Percentiles rank a stretch among this genome's conserved stretches.
Conservation (phyloP, 2,329 filamentous ascomycete genomes). For the Pseudophaeomoniella oleicola region DNA sequence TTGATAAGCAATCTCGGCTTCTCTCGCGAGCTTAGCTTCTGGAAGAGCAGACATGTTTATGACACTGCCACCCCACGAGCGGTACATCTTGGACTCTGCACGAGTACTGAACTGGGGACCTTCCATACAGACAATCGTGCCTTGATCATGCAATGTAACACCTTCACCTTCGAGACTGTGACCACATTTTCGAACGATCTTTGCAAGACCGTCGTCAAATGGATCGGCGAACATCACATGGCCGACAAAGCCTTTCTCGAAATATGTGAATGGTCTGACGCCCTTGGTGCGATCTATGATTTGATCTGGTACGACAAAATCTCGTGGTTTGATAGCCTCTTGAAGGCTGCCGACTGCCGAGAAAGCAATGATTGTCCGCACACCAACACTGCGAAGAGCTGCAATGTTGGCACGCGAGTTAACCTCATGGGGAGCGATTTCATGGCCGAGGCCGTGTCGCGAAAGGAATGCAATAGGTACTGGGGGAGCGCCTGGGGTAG, state of each 20-base stretch:
- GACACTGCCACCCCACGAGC: conserved; percentile 78
- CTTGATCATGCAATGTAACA: conserved; percentile 68
- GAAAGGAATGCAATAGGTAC: conserved; percentile 77
- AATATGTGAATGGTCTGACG: conserved; percentile 87
- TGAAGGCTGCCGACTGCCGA: conserved; percentile 84
- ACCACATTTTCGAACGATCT: conserved; percentile 66
- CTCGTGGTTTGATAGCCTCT: conserved; percentile 85
- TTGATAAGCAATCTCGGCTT: conserved; percentile 93
- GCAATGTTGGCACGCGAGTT: conserved; percentile 90
- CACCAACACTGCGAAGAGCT: conserved; percentile 81
- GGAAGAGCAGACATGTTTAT: conserved; percentile 98
- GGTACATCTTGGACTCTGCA: conserved; percentile 90
- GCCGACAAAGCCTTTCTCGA: conserved; percentile 65
- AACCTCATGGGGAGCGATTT: conserved; percentile 89
- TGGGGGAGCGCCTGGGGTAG: conserved; percentile 38
- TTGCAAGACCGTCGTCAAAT: conserved; percentile 66
- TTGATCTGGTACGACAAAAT: conserved; percentile 94
- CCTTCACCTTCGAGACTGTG: conserved; percentile 67
- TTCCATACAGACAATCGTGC: conserved; percentile 88
- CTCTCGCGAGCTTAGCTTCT: conserved; percentile 87
- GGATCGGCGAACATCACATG: conserved; percentile 95
- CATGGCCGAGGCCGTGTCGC: conserved; percentile 78
- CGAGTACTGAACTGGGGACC: conserved; percentile 97
- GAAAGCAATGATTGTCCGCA: conserved; percentile 85
- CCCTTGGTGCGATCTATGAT: conserved; percentile 97